Base-by-base conservation (phyloP, 1,284 basidiomycete species). In the Athelia sp. region DNA sequence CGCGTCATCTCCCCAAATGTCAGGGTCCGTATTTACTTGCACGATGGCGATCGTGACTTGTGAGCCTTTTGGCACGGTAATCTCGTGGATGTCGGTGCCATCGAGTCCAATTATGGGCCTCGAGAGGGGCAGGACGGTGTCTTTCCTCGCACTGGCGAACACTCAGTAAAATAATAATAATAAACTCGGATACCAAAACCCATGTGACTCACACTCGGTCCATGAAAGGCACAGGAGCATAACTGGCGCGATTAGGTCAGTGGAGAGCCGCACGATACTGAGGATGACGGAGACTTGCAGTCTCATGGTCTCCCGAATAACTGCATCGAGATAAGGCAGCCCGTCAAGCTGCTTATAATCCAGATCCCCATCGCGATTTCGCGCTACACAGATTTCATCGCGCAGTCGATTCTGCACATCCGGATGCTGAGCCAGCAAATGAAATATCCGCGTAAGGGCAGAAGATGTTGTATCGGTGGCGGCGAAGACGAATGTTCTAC, bases 301-400 rank as follows among this genome's bases (percentile, higher is more conserved):
- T 46, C 72, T 63, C 34, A 73, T 45, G 4, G 69, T 72, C 53
- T 73, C 72, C 42, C 68, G 59, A 46, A 67, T 57, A 22, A 74
- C 53, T 2, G 66, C 71, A 48, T 74, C 71, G 26, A 73, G 62
- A 51, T 64, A 71, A 6, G 68, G 67, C 29, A 73, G 59, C 9
- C 46, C 43, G 50, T 61, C 56, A 42, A 74, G 58, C 13, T 58
- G 43, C 47, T 73, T 67, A 36, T 73, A 71, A 13, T 62, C 54
- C 23, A 73, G 54, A 23, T 67, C 58, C 22, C 34, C 54, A 44
- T 58, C 50, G 29, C 54, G 38, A 18, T 46, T 46, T 42, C 62
- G 61, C 17, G 67, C 63, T 10, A 59, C 48, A 22, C 53, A 52
- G 19, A 71, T 57, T 50, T 74, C 69, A n/a, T 52, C 50, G 10